Conservation (phyloP, 768 basidiomycete genomes). For the Mycena chlorophos region DNA sequence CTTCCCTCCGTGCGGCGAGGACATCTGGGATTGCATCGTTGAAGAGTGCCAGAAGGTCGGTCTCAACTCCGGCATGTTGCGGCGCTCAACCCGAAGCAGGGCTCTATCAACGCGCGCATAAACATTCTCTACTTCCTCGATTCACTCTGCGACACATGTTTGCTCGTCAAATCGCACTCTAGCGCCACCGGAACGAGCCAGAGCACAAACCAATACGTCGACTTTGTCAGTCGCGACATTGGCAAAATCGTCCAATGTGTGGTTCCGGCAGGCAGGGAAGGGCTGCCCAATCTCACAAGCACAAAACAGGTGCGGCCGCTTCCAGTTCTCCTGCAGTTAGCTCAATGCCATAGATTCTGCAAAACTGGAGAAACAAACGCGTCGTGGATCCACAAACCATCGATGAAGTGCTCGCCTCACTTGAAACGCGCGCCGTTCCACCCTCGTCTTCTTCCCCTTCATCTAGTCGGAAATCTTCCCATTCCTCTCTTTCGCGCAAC, state of each 20-base stretch:
- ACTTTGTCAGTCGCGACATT: constrained; percentile 78
- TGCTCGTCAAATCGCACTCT: constrained; percentile 63
- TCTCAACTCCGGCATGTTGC: constrained; percentile 1
- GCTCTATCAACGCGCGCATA: constrained; percentile 86
- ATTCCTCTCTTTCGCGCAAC: constrained; percentile 48
- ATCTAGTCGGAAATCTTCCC: constrained; percentile 23
- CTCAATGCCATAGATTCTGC: constrained; percentile 64
- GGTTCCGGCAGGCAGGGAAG: constrained; percentile 87
- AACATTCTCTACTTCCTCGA: constrained; percentile 92
- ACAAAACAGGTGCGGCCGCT: constrained; percentile 69
- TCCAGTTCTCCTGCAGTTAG: neutral
- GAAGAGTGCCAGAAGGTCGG: constrained; percentile 87
- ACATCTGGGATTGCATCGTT: constrained; percentile 90
- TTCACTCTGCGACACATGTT: constrained; percentile 77
- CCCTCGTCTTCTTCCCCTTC: constrained; percentile 27
- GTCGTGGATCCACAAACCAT: constrained; percentile 78
- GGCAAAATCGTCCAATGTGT: constrained; percentile 76
- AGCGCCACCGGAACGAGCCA: constrained; percentile 40
- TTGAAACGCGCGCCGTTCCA: constrained; percentile 46
- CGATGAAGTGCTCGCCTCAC: constrained; percentile 62
- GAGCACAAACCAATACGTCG: constrained; percentile 63
- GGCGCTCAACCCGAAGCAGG: constrained; percentile 40
- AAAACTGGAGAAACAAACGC: constrained; percentile 86
- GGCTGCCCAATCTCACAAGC: constrained; percentile 83
- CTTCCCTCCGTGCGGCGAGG: constrained; percentile 70